phyloP scores from a whole-genome alignment of 176 grass and related monocot genomes.

The Calamus simplicifolius region DNA sequence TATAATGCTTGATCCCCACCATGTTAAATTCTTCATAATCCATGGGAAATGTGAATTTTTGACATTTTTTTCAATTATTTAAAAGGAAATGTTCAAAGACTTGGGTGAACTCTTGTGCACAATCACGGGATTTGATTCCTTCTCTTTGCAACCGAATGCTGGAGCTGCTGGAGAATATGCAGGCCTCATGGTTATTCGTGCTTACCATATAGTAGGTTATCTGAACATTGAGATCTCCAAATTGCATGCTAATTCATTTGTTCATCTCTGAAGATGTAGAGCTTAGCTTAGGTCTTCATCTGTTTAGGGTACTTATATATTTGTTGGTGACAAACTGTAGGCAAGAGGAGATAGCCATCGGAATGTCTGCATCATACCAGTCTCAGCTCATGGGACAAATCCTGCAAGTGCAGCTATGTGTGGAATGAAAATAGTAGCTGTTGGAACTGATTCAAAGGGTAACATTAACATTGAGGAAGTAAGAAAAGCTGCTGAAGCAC shows the following conservation, averaged over 20 bases:
- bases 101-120: constrained; percentile 75
- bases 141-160: constrained; percentile 99
- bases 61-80: background rate
- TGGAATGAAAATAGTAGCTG: constrained; percentile 97
- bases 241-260: no score
- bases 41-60: background rate
- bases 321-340: constrained; percentile 26
- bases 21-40: no score
- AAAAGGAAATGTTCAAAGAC: constrained; percentile 98
- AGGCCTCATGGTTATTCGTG: constrained; percentile 97
- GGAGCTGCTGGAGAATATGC: constrained; percentile 98
- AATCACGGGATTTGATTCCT: constrained; percentile 95
- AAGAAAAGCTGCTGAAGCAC: constrained; percentile 80
- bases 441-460: constrained; percentile 95
- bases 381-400: constrained; percentile 94
- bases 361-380: constrained; percentile 98
- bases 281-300: background rate
- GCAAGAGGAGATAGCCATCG: constrained; percentile 83
- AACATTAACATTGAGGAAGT: constrained; percentile 98
- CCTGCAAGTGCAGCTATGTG: constrained; percentile 99
- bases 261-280: no score
- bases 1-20: no score
- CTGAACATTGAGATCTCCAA: background rate
- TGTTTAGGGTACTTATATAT: background rate
- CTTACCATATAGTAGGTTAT: constrained; percentile 60